These are phyloP conservation scores for Pelargonium cotyledonis DNA, from an alignment of 441 rosid genomes.

Conservation along the genomic window DNA sequence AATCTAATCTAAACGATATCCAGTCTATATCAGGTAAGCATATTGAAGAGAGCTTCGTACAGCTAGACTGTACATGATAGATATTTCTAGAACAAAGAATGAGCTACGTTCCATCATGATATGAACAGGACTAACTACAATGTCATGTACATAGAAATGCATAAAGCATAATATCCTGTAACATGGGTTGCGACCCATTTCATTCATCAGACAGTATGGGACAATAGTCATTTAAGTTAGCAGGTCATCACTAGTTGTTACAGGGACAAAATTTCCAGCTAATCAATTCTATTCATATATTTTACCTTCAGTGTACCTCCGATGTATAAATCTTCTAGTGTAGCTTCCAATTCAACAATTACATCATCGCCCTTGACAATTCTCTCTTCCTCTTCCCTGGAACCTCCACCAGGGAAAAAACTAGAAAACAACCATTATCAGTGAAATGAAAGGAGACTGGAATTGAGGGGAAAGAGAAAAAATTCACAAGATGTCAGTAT, in stretches of 20 bases:
- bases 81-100: not conserved
- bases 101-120: not conserved
- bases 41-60: not conserved
- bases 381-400: constrained; percentile 81
- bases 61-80: not conserved
- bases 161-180: not conserved
- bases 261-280: not conserved
- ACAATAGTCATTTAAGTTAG: not conserved
- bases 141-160: not conserved
- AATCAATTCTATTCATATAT: not conserved
- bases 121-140: not conserved
- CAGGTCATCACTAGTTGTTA: too few relatives aligned
- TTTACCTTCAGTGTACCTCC: constrained; percentile 87
- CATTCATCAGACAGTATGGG: not conserved
- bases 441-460: not conserved
- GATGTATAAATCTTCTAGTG: constrained; percentile 89
- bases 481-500: not conserved
- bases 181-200: not conserved
- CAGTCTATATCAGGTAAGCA: not conserved
- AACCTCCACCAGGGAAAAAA: constrained; percentile 69
- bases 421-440: constrained; percentile 27
- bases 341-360: constrained; percentile 80
- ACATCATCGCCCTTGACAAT: constrained; percentile 87
- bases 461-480: not conserved
- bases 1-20: too few relatives aligned